Conservation (phyloP, 2,329 filamentous ascomycete genomes). For the Onygenales sp. region DNA sequence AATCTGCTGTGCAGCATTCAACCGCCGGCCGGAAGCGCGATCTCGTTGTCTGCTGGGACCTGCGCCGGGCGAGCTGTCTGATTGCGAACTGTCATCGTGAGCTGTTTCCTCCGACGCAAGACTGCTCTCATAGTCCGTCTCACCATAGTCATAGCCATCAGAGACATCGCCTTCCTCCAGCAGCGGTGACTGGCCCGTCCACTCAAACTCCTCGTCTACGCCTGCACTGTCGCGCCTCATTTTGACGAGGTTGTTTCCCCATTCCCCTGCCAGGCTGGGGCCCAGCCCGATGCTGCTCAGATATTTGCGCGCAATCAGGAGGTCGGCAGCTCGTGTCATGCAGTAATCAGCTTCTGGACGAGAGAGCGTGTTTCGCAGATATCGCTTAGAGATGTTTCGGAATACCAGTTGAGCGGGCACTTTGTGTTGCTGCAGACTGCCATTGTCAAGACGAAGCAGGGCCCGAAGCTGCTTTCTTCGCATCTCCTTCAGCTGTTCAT, state of each 20-base stretch:
- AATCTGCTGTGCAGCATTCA: slow-evolving; percentile 8
- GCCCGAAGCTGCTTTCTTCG: slow-evolving; percentile 22
- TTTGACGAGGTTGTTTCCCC: slow-evolving; percentile 21
- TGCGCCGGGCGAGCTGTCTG: neutral
- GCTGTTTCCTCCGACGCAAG: neutral
- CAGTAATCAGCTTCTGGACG: slow-evolving; percentile 15
- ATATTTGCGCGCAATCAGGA: slow-evolving; percentile 23
- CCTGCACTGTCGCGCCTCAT: neutral
- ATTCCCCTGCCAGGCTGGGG: slow-evolving; percentile 22
- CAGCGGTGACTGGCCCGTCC: slow-evolving; percentile 2
- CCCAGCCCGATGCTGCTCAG: slow-evolving; percentile 21
- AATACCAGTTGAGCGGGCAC: slow-evolving; percentile 22
- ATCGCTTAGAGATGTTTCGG: slow-evolving; percentile 16
- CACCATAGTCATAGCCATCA: neutral
- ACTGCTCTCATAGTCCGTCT: neutral
- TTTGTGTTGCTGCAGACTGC: slow-evolving; percentile 12
- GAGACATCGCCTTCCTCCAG: neutral
- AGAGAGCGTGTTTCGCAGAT: slow-evolving; percentile 9
- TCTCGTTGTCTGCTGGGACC: neutral
- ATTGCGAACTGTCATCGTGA: neutral
- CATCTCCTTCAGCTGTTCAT: slow-evolving; percentile 22
- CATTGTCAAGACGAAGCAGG: slow-evolving; percentile 26
- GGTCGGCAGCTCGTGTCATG: slow-evolving; percentile 20
- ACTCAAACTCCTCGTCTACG: slow-evolving; percentile 9
- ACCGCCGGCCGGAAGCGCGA: neutral